Evolutionary conservation across 768 basidiomycete genomes (phyloP).

Genomic region (Tricholomella constricta): DNA sequence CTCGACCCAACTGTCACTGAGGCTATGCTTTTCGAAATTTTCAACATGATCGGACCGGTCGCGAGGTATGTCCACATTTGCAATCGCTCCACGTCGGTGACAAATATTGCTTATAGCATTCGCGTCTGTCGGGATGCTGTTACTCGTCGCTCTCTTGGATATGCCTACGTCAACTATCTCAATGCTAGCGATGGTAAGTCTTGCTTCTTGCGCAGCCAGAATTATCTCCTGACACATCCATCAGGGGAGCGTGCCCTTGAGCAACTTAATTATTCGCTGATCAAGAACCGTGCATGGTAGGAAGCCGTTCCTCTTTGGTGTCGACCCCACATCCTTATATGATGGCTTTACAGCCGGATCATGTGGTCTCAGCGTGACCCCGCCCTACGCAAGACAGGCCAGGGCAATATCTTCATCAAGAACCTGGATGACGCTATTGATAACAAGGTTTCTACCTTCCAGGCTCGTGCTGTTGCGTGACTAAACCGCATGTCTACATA

Average conservation of each 20-base stretch:
- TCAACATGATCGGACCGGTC: slow-evolving; percentile 99
- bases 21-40: slow-evolving; percentile 99
- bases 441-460: slow-evolving; percentile 73
- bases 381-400: slow-evolving; percentile 97
- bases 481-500: slow-evolving; percentile 27
- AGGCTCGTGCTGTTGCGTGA: neutral
- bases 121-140: slow-evolving; percentile 99
- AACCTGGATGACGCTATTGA: slow-evolving; percentile 97
- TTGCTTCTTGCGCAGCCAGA: neutral
- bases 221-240: slow-evolving; percentile 10
- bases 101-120: slow-evolving; percentile 56
- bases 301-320: slow-evolving; percentile 21
- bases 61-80: slow-evolving; percentile 66
- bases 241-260: slow-evolving; percentile 96
- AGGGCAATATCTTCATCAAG: slow-evolving; percentile 99
- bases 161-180: slow-evolving; percentile 99
- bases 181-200: slow-evolving; percentile 87
- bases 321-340: slow-evolving; percentile 11
- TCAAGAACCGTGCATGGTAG: slow-evolving; percentile 96
- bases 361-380: slow-evolving; percentile 99
- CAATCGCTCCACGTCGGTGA: neutral
- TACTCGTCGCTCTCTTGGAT: slow-evolving; percentile 98
- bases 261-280: slow-evolving; percentile 98
- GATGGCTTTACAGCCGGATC: slow-evolving; percentile 70
- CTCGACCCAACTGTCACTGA: slow-evolving; percentile 97